Conservation (phyloP, 352 stramenopile genomes). For the Lagenidium sp. region DNA sequence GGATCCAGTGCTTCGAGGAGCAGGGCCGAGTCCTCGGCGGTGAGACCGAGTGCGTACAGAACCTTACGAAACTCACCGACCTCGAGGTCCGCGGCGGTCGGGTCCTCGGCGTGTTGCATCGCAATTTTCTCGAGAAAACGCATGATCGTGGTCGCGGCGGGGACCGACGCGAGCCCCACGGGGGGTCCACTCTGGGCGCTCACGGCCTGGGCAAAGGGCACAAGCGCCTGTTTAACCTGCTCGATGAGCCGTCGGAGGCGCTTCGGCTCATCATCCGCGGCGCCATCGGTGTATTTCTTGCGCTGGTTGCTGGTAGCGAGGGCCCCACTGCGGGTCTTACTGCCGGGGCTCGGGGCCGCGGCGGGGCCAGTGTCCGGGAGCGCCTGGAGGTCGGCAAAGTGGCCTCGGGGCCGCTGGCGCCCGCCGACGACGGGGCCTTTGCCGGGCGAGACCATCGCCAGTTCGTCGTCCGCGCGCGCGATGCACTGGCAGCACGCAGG, state of each 20-base stretch:
- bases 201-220: constrained; percentile 11
- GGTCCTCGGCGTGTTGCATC: background rate
- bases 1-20: constrained; percentile 20
- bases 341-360: too few relatives aligned
- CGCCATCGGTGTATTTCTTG: too few relatives aligned
- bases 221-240: constrained; percentile 17
- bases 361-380: too few relatives aligned
- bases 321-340: too few relatives aligned
- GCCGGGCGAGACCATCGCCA: too few relatives aligned
- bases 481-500: too few relatives aligned
- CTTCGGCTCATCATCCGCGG: constrained; percentile 4
- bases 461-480: too few relatives aligned
- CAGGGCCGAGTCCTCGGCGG: constrained; percentile 17
- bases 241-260: constrained; percentile 10
- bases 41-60: constrained; percentile 22
- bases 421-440: too few relatives aligned
- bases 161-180: constrained; percentile 8
- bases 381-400: too few relatives aligned
- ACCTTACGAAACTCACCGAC: constrained; percentile 22
- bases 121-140: constrained; percentile 10
- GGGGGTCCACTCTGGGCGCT: background rate
- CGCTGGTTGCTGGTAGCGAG: too few relatives aligned
- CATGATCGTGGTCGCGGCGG: constrained; percentile 20
- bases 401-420: too few relatives aligned
- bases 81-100: constrained; percentile 6